Percentiles rank a stretch among this genome's conserved stretches.
These are phyloP conservation scores for Fusarium annulatum DNA, from an alignment of 2,329 filamentous ascomycete species.

Conservation along the genomic window DNA sequence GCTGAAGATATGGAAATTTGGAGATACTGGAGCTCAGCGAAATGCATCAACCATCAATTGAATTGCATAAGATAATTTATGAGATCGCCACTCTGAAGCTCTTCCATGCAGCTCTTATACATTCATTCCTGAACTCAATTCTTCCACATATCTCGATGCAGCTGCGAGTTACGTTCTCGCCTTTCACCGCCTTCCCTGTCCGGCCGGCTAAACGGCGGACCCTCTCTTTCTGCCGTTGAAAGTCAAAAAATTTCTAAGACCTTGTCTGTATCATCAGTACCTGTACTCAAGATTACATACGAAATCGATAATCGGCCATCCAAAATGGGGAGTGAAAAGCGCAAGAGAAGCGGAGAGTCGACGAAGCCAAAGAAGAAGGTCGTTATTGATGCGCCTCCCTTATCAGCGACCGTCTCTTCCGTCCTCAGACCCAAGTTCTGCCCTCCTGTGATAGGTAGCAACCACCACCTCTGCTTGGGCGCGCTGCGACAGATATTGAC, in stretches of 20 bases:
- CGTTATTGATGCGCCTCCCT: slow-evolving; percentile 55
- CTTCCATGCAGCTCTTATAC: background rate
- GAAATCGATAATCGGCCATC: slow-evolving; percentile 17
- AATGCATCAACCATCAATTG: background rate
- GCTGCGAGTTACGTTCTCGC: background rate
- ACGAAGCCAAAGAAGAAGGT: slow-evolving; percentile 64
- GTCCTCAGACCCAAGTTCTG: slow-evolving; percentile 58
- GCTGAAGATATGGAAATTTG: background rate
- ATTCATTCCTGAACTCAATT: background rate
- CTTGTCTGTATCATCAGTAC: slow-evolving; percentile 5
- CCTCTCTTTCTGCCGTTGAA: slow-evolving; percentile 40
- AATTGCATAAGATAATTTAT: background rate
- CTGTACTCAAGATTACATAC: slow-evolving; percentile 3
- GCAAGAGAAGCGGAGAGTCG: slow-evolving; percentile 61
- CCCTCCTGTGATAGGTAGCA: slow-evolving; percentile 65
- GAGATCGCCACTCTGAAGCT: background rate
- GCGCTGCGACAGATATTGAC: slow-evolving; percentile 10
- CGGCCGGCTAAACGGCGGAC: slow-evolving; percentile 42
- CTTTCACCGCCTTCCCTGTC: slow-evolving; percentile 35
- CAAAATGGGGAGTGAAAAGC: slow-evolving; percentile 57
- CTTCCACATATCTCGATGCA: background rate
- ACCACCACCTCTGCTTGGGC: background rate
- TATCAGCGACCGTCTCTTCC: slow-evolving; percentile 59
- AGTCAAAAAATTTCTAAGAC: slow-evolving; percentile 46
- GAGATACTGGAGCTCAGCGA: background rate